Base-by-base conservation (phyloP, 2,329 filamentous ascomycete genomes). In the Trichoderma brevicompactum region DNA sequence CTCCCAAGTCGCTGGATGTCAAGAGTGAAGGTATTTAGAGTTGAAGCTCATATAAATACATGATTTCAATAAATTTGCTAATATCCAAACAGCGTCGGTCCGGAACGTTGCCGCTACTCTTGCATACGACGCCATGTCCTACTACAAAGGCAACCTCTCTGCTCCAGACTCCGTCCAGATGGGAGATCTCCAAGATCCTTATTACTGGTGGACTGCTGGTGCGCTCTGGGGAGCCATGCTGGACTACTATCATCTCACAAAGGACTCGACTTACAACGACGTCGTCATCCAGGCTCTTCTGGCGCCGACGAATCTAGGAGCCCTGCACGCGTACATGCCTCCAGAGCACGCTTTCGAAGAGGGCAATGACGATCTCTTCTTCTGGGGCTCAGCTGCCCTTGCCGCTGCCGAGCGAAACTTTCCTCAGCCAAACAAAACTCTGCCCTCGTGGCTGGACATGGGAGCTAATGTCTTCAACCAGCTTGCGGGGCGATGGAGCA, bases 341-440 rank as follows among this genome's bases (percentile, higher is more conserved):
- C 80, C 82, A 0, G 75, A 77, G 64, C 85, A 89, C 68, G 76
- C 77, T 12, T 80, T 80, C n/a, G 83, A 87, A 67, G 85, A 90
- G 74, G 89, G 89, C 61, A 92, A 92, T 69, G 90, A 92, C 69
- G 90, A 92, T 72, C 87, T 92, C 73, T 87, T 86, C 38, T 92
- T 92, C 74, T 92, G 90, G 90, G 87, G 83, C 10, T 87, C 91
- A 32, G 82, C 87, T 13, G 83, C 87, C 67, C 83, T 92, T 74
- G 80, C 87, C 5, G 90, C 90, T 0, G 86, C 89, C 3, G 90
- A 92, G 76, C 83, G 86, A 67, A 85, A 87, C 73, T 89, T 89
- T 65, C 86, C 89, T 1, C 83, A 88, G 68, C 84, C 87, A 7
- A 79, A 87, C n/a, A 70, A 77, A 8, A 74, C 74, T 15, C 77